Base-by-base conservation (phyloP, 495 filamentous ascomycete species). In the Neurospora discreta region DNA sequence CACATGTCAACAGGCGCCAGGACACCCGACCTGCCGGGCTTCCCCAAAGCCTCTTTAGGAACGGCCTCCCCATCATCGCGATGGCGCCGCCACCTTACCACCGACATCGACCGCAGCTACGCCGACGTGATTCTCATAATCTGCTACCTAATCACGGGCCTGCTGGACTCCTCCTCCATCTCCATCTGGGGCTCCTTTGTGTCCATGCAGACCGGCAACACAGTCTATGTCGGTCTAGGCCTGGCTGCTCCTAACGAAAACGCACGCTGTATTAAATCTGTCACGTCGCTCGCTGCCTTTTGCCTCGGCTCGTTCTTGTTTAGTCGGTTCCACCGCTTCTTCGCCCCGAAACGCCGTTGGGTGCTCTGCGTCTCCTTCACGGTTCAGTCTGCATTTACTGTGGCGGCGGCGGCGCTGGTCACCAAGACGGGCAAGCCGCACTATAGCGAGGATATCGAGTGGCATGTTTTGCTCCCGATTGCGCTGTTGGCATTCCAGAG, bases 201-300 rank as follows among this genome's bases (percentile, higher is more conserved):
- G 33, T 90, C 88, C 74, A 93, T 93, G 91, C 90, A 93, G 76
- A 93, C 91, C 33, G 90, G 90, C 68, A 93, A 93, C 78, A 92
- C 91, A 0, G 87, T 93, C 18, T 93, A 92, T 77, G 81, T 92
- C 30, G 91, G 89, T 6, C 85, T 93, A 6, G 91, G 91, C 0
- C 77, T 93, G 1, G 81, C 84, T 3, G 82, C 85, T 0, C 90
- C 89, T 0, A 74, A 75, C 10, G 83, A 81, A 36, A 85, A 83
- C 0, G 85, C 82, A 7, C 83, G 88, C 10, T 92, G 89, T 88
- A 86, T 90, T 77, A 91, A 90, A 77, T 89, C 90, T 2, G 84
- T 82, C 5, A 82, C 84, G 8, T 92, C 90, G 0, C 86, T 93
- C 30, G 75, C 78, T n/a, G 87, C 83, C 60, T 93, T 93, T 81